Conservation (phyloP, 805 yeast genomes). For the Candida hispaniensis region DNA sequence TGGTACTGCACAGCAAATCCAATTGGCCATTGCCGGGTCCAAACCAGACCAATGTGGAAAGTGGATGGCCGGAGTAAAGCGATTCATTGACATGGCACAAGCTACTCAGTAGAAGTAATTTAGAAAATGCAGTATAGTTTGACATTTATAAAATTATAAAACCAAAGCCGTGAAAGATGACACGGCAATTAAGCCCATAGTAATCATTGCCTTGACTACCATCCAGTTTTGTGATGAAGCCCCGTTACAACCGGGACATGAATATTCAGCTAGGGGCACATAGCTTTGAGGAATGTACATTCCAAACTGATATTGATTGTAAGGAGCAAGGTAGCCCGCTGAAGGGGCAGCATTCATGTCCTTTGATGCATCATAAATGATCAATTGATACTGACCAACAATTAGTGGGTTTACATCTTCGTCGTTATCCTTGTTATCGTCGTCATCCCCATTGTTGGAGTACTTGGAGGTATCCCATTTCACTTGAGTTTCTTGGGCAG, state of each 20-base stretch:
- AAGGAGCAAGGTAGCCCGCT: conserved; percentile 31
- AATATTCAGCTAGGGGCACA: conserved; percentile 19
- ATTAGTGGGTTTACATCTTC: conserved; percentile 19
- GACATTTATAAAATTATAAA: conserved; percentile 2
- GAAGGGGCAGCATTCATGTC: conserved; percentile 24
- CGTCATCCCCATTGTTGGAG: conserved; percentile 22
- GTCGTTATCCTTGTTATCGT: conserved; percentile 20
- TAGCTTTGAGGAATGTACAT: conserved; percentile 32
- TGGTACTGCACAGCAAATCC: conserved; percentile 42
- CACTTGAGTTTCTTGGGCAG: conserved; percentile 24
- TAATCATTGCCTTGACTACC: conserved; percentile 10
- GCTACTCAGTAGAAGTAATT: conserved; percentile 21
- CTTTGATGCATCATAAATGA: conserved; percentile 29
- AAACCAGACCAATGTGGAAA: conserved; percentile 68
- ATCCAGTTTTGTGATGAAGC: conserved; percentile 4
- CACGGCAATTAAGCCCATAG: conserved; percentile 7
- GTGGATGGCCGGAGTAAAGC: conserved; percentile 88
- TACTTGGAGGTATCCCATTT: conserved; percentile 32
- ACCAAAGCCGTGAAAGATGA: conserved; percentile 9
- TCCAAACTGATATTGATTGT: conserved; percentile 27
- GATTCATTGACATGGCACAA: conserved; percentile 60
- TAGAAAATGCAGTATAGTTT: conserved; percentile 13
- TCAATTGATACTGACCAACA: conserved; percentile 31
- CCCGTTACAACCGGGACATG: conserved; percentile 10
- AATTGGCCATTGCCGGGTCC: conserved; percentile 48